phyloP scores from a whole-genome alignment of 2,329 filamentous ascomycete species.

The Neofusicoccum parvum region DNA sequence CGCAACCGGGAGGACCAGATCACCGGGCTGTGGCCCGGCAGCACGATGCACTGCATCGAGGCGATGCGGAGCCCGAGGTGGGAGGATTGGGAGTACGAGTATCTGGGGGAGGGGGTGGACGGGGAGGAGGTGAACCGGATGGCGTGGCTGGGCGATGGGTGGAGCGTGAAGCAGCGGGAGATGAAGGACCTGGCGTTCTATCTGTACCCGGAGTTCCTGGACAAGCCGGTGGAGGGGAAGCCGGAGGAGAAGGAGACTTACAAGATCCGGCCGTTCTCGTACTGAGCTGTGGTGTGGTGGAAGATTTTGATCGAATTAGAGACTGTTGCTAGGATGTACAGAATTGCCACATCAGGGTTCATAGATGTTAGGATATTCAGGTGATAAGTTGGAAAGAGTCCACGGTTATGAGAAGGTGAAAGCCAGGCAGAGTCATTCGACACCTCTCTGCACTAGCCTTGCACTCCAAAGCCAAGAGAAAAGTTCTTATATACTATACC shows the following conservation, averaged over 20 bases:
- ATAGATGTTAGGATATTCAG: no score
- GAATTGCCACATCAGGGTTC: no score
- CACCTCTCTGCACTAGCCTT: no score
- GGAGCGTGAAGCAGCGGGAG: constrained; percentile 31
- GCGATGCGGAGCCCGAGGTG: constrained; percentile 36
- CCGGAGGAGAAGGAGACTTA: constrained; percentile 44
- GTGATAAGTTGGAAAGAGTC: no score
- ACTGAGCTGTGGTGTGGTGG: not conserved
- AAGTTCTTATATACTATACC: no score
- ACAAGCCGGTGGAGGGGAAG: constrained; percentile 34
- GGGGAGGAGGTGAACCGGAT: constrained; percentile 31
- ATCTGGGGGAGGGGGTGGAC: constrained; percentile 26
- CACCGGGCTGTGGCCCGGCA: constrained; percentile 39
- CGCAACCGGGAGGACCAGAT: constrained; percentile 31
- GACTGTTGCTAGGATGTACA: no score
- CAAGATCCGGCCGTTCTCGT: constrained; percentile 40
- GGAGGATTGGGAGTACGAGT: constrained; percentile 39
- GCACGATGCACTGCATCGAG: constrained; percentile 36
- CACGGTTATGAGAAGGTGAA: no score
- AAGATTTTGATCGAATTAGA: no score
- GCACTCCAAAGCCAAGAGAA: no score
- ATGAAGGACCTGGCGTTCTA: constrained; percentile 45
- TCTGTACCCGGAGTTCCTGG: constrained; percentile 43
- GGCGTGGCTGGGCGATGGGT: constrained; percentile 39
- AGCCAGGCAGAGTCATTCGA: no score